phyloP scores from a whole-genome alignment of 805 yeast genomes.

The Pichia sporocuriosa region DNA sequence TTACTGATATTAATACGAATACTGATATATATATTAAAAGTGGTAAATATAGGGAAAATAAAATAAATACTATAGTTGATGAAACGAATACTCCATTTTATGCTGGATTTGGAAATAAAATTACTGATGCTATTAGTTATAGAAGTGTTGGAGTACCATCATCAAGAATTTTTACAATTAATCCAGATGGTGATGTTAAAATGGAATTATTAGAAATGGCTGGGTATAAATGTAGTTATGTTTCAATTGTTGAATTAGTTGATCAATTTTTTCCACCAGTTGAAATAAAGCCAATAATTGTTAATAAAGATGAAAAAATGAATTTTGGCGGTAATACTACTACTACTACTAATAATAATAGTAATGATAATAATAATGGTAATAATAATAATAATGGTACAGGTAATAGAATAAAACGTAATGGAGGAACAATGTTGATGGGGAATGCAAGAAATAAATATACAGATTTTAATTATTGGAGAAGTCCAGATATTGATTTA shows the following conservation, averaged over 20 bases:
- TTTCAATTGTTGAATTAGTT: conserved; percentile 85
- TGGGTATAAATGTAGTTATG: conserved; percentile 82
- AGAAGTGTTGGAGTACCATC: conserved; percentile 91
- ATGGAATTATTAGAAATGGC: conserved; percentile 93
- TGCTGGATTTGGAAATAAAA: conserved; percentile 96
- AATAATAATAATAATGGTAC: background rate
- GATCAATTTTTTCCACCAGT: conserved; percentile 97
- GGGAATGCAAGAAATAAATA: conserved; percentile 48
- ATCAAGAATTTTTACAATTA: conserved; percentile 90
- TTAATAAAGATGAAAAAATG: too few species aligned
- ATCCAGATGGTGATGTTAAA: conserved; percentile 94
- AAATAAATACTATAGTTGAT: conserved; percentile 25
- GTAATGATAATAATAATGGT: conserved; percentile 7
- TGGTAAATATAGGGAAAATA: background rate
- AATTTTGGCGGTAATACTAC: too few species aligned
- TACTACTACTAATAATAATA: background rate
- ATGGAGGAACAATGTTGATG: conserved; percentile 10
- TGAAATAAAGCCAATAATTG: conserved; percentile 17
- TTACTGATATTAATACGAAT: conserved; percentile 18
- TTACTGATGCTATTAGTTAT: conserved; percentile 93
- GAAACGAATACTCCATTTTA: conserved; percentile 64
- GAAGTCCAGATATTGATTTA: conserved; percentile 65
- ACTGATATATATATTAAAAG: conserved; percentile 12
- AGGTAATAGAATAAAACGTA: too few species aligned
- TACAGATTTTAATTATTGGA: conserved; percentile 89